A percentile compares a stretch with the other conserved stretches of the same genome.
Evolutionary conservation across 2,329 filamentous ascomycete genomes (phyloP).

Genomic region (Epicoccum sorghinum): DNA sequence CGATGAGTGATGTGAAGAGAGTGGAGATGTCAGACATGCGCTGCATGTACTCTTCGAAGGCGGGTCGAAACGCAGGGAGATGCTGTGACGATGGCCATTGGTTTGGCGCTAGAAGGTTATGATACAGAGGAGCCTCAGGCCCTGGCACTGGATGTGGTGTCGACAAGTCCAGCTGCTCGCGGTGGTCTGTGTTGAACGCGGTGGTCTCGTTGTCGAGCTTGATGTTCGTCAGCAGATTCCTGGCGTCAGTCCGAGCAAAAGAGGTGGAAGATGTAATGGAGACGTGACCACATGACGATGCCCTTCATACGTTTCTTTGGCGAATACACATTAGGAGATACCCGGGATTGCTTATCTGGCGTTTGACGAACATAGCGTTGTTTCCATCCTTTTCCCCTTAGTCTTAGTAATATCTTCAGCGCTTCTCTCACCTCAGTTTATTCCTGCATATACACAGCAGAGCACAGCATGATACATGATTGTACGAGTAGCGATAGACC

Average conservation of each 20-base stretch:
- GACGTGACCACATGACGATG: not conserved
- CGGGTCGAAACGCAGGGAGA: conserved; percentile 70
- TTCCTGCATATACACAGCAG: conserved; percentile 1
- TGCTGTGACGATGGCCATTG: conserved; percentile 74
- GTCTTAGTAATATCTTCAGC: conserved; percentile 5
- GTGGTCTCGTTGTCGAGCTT: conserved; percentile 67
- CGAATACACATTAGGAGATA: conserved; percentile 14
- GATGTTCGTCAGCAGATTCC: conserved; percentile 31
- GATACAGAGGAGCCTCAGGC: conserved; percentile 69
- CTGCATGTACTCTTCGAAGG: conserved; percentile 76
- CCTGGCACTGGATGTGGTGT: conserved; percentile 74
- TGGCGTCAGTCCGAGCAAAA: not conserved
- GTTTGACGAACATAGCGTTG: not conserved
- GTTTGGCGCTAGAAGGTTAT: conserved; percentile 76
- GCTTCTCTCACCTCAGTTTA: not conserved
- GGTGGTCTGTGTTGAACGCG: conserved; percentile 75
- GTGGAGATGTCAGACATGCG: conserved; percentile 76
- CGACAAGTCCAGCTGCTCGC: conserved; percentile 86
- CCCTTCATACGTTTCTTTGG: not conserved
- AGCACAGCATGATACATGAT: conserved; percentile 9
- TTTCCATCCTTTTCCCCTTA: not conserved
- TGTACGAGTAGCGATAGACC: conserved; percentile 13
- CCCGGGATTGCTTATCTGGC: conserved; percentile 4
- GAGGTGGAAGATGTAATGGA: conserved; percentile 11
- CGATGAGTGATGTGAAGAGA: conserved; percentile 78